These are phyloP conservation scores for Neofusicoccum sp. DNA, from an alignment of 2,329 filamentous ascomycete species.

Conservation along the genomic window DNA sequence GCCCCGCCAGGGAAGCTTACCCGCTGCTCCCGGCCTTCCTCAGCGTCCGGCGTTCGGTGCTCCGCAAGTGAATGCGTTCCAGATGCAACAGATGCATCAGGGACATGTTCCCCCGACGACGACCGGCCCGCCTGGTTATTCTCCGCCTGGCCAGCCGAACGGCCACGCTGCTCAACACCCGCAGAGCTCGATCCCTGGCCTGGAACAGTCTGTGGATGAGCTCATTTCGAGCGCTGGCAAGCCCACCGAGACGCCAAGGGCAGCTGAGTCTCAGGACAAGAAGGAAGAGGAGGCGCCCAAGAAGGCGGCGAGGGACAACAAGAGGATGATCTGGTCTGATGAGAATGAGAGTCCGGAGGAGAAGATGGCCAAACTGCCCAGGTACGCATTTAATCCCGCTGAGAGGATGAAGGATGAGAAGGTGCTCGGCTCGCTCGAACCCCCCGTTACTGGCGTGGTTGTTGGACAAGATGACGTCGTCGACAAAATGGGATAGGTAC, in stretches of 20 bases:
- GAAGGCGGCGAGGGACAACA: constrained; percentile 63
- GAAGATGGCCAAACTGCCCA: constrained; percentile 75
- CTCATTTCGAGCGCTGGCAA: constrained; percentile 50
- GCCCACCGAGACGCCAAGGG: constrained; percentile 37
- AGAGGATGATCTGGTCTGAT: constrained; percentile 76
- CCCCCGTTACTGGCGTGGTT: constrained; percentile 16
- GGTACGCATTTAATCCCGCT: constrained; percentile 61
- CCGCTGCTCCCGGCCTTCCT: constrained; percentile 57
- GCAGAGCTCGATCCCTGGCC: constrained; percentile 20
- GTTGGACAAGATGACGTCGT: constrained; percentile 18
- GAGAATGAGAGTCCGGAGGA: constrained; percentile 81
- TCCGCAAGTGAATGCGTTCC: constrained; percentile 47
- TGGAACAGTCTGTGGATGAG: constrained; percentile 50
- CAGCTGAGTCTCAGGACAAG: constrained; percentile 47
- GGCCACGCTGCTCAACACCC: constrained; percentile 23
- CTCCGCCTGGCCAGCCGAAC: constrained; percentile 34
- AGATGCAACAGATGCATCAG: constrained; percentile 28
- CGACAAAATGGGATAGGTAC: constrained; percentile 17
- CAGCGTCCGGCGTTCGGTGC: constrained; percentile 59
- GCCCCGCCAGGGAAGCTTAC: constrained; percentile 51
- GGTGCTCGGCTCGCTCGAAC: constrained; percentile 15
- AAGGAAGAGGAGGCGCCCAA: constrained; percentile 54
- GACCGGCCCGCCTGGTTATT: constrained; percentile 13
- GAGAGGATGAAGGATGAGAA: constrained; percentile 10
- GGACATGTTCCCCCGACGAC: constrained; percentile 21